Evolutionary conservation across 768 basidiomycete species (phyloP).

Genomic region (Rhodotorula diobovata): DNA sequence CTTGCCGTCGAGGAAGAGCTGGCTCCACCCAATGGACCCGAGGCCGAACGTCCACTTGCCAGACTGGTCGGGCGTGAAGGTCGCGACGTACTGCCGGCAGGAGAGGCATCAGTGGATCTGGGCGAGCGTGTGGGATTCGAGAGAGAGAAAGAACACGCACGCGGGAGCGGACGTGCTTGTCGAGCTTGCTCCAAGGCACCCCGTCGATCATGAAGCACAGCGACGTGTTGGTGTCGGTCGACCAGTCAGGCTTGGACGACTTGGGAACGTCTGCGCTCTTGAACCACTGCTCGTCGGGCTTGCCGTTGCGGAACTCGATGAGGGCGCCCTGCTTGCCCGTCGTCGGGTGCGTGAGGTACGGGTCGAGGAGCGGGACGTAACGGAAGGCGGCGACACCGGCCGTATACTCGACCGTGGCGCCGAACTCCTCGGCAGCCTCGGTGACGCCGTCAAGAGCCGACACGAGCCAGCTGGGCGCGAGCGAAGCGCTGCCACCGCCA

Average conservation of each 20-base stretch:
- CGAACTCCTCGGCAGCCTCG: constrained; percentile 42
- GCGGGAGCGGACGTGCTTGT: not conserved
- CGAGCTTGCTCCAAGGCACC: constrained; percentile 20
- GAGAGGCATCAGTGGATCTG: not conserved
- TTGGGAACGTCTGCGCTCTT: not conserved
- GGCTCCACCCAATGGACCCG: constrained; percentile 24
- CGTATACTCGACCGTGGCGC: constrained; percentile 23
- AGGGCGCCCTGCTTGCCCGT: not conserved
- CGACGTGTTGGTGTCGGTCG: constrained; percentile 1
- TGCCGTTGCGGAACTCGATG: constrained; percentile 36
- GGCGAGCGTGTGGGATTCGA: not conserved
- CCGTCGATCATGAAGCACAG: constrained; percentile 33
- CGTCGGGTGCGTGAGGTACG: constrained; percentile 14
- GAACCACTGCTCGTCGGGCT: constrained; percentile 6
- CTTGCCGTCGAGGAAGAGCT: constrained; percentile 38
- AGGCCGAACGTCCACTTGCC: constrained; percentile 36
- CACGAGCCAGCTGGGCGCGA: constrained; percentile 46
- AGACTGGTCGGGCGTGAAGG: constrained; percentile 27
- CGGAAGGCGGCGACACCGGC: constrained; percentile 34
- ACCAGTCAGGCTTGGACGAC: not conserved
- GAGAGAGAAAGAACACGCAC: not conserved
- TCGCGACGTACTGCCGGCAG: constrained; percentile 13
- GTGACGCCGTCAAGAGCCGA: constrained; percentile 47
- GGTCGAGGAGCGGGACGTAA: constrained; percentile 34
- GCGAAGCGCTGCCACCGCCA: constrained; percentile 49